Percentiles rank a stretch among this genome's conserved stretches.
Conservation (phyloP, 345 rosid species). For the Linum usitatissimum region DNA sequence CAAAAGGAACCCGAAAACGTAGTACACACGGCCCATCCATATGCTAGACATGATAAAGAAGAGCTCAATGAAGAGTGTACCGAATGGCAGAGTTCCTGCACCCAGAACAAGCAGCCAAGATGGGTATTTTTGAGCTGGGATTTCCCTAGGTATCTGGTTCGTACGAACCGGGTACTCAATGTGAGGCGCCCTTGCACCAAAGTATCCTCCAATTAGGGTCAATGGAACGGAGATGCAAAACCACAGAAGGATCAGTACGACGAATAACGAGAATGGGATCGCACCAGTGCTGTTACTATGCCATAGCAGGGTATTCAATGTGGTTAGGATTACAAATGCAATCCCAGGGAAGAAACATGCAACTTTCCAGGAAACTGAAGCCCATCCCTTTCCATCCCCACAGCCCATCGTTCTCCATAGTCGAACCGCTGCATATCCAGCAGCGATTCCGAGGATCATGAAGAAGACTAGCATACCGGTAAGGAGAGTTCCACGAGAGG, state of each 20-base stretch:
- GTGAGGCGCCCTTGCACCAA: background rate
- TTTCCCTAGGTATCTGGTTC: too few species aligned
- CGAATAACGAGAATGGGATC: background rate
- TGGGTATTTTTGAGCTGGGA: too few species aligned
- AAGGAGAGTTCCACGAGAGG: conserved; percentile 2
- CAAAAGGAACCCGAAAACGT: too few species aligned
- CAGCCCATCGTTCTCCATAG: background rate
- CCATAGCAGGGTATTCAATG: background rate
- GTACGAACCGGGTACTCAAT: background rate
- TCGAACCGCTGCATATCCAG: background rate
- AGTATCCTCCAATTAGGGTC: background rate
- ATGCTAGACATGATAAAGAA: too few species aligned
- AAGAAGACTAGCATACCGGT: background rate
- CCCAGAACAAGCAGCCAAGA: too few species aligned
- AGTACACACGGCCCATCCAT: too few species aligned
- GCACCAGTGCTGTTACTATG: conserved; percentile 1
- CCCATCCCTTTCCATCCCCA: conserved; percentile 2
- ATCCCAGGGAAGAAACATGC: background rate
- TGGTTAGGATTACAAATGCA: conserved; percentile 1
- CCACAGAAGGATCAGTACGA: conserved; percentile 1
- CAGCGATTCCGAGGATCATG: conserved; percentile 1
- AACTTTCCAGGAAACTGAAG: conserved; percentile 1
- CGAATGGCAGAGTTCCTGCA: too few species aligned
- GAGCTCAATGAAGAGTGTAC: too few species aligned
- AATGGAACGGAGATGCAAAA: background rate